phyloP scores from a whole-genome alignment of 805 yeast genomes.

The Metschnikowia anglica region DNA sequence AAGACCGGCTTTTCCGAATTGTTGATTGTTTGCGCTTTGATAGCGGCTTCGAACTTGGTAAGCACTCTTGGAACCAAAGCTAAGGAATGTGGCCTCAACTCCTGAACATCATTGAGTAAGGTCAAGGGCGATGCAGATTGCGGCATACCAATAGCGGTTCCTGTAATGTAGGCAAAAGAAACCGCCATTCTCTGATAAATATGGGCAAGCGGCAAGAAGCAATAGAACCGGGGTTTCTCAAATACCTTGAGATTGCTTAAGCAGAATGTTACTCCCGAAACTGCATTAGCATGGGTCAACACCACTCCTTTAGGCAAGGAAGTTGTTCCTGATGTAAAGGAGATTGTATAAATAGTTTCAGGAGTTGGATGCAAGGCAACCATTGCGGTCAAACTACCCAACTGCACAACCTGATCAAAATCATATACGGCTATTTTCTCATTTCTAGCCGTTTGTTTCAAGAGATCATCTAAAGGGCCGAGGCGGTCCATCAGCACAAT shows the following conservation, averaged over 20 bases:
- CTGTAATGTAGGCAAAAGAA: constrained; percentile 14
- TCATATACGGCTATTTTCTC: constrained; percentile 26
- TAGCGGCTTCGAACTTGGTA: constrained; percentile 52
- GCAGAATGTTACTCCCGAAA: constrained; percentile 15
- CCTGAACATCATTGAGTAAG: constrained; percentile 57
- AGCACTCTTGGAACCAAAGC: constrained; percentile 64
- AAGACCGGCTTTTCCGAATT: constrained; percentile 35
- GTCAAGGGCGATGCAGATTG: constrained; percentile 44
- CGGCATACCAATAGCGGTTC: constrained; percentile 29
- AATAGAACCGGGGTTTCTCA: constrained; percentile 13
- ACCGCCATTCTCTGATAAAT: constrained; percentile 24
- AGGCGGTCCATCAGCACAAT: constrained; percentile 53
- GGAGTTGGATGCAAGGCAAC: constrained; percentile 30
- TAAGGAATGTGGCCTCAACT: constrained; percentile 52
- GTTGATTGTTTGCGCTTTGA: constrained; percentile 24
- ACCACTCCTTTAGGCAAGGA: constrained; percentile 74
- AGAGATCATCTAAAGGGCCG: constrained; percentile 11
- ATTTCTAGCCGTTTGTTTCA: constrained; percentile 17
- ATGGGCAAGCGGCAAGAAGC: constrained; percentile 30
- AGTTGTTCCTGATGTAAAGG: constrained; percentile 61
- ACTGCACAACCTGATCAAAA: constrained; percentile 28
- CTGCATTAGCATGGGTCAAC: constrained; percentile 28
- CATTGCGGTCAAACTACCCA: constrained; percentile 42
- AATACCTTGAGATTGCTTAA: constrained; percentile 5
- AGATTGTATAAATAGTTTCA: constrained; percentile 39